Conservation (phyloP, 305 asterid species). For the Rubia occidens region DNA sequence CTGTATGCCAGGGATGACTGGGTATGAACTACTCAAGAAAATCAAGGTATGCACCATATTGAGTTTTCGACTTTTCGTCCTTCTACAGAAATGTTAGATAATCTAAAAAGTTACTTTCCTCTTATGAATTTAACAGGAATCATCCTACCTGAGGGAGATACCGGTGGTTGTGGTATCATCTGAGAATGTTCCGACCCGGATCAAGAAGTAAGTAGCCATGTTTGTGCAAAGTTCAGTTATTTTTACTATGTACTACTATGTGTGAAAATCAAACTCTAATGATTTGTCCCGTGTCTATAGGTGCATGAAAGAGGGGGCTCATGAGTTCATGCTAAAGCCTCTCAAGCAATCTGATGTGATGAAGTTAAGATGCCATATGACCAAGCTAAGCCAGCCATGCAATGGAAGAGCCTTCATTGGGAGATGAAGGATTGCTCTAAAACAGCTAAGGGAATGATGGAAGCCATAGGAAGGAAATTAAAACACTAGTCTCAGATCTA, state of each 20-base stretch:
- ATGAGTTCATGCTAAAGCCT: constrained; percentile 36
- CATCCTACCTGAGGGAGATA: constrained; percentile 28
- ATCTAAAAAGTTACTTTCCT: not conserved
- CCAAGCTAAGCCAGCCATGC: constrained; percentile 20
- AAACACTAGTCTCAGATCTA: not conserved
- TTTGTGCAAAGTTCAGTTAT: not conserved
- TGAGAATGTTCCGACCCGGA: constrained; percentile 27
- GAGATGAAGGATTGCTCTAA: constrained; percentile 11
- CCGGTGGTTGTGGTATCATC: constrained; percentile 35
- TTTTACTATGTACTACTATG: not conserved
- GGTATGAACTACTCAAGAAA: constrained; percentile 29
- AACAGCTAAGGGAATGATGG: not conserved
- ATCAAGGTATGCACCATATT: constrained; percentile 22
- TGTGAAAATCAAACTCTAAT: not conserved
- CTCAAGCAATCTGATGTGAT: constrained; percentile 33
- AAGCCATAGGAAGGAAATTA: not conserved
- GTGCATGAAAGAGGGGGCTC: constrained; percentile 36
- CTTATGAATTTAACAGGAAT: constrained; percentile 23
- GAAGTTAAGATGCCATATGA: constrained; percentile 28
- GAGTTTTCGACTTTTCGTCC: too few relatives aligned
- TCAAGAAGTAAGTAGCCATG: constrained; percentile 21
- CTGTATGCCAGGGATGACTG: constrained; percentile 38
- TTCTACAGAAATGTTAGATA: not conserved
- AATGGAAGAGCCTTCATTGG: constrained; percentile 21
- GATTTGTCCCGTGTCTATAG: constrained; percentile 10